phyloP scores from a whole-genome alignment of 106 monocot genomes.

The Amphibolis antarctica region DNA sequence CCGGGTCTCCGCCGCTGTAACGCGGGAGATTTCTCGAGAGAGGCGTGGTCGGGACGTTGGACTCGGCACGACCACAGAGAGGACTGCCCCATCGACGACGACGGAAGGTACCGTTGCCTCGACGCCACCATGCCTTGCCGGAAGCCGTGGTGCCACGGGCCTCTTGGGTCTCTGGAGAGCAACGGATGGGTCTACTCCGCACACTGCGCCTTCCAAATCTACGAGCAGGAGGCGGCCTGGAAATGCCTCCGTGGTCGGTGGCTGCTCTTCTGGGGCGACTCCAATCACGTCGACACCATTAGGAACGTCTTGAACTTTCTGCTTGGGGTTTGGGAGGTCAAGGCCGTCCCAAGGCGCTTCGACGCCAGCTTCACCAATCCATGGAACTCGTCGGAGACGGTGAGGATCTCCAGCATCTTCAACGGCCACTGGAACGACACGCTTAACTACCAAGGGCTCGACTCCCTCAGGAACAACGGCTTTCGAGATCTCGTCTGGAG shows the following conservation, averaged over 20 bases:
- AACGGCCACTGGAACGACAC: slow-evolving; percentile 95
- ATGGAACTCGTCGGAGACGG: slow-evolving; percentile 27
- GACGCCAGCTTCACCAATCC: slow-evolving; percentile 48
- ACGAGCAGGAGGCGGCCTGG: slow-evolving; percentile 46
- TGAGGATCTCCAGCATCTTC: slow-evolving; percentile 83
- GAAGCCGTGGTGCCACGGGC: slow-evolving; percentile 66
- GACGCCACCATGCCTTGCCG: slow-evolving; percentile 24
- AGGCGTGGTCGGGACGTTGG: slow-evolving; percentile 85
- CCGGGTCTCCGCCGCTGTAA: slow-evolving; percentile 28
- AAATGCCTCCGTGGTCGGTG: slow-evolving; percentile 46
- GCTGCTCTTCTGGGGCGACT: slow-evolving; percentile 99
- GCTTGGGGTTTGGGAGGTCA: slow-evolving; percentile 29
- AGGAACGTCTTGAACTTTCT: slow-evolving; percentile 72
- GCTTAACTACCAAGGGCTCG: slow-evolving; percentile 61
- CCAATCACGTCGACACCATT: slow-evolving; percentile 89
- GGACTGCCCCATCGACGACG: slow-evolving; percentile 25
- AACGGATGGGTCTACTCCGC: slow-evolving; percentile 97
- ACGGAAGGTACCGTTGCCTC: slow-evolving; percentile 79
- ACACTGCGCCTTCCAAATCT: slow-evolving; percentile 66
- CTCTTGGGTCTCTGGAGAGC: slow-evolving; percentile 67
- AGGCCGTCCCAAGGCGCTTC: slow-evolving; percentile 48
- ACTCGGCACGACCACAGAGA: slow-evolving; percentile 54
- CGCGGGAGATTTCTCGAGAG: slow-evolving; percentile 20
- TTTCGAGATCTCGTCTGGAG: slow-evolving; percentile 37
- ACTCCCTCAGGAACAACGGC: slow-evolving; percentile 36